Percentiles rank a stretch among this genome's conserved stretches.
These are phyloP conservation scores for Tricholoma furcatifolium DNA, from an alignment of 768 basidiomycete species.

Conservation along the genomic window DNA sequence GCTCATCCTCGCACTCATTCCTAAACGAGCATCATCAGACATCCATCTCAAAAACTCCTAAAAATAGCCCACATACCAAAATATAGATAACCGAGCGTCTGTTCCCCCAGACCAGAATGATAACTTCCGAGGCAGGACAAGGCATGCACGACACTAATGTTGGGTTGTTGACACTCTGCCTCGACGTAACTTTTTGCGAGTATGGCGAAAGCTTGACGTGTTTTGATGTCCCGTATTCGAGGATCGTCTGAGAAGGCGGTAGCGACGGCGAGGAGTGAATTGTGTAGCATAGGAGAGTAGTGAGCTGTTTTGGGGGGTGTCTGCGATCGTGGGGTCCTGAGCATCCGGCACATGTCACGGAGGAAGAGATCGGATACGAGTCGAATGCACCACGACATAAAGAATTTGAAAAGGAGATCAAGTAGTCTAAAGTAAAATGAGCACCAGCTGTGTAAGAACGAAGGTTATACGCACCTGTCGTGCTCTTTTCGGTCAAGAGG, in stretches of 20 bases:
- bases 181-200: constrained; percentile 47
- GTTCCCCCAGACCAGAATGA: constrained; percentile 46
- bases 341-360: constrained; percentile 44
- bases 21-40: constrained; percentile 22
- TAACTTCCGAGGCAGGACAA: constrained; percentile 42
- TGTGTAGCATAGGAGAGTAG: constrained; percentile 75
- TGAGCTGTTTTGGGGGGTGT: constrained; percentile 47
- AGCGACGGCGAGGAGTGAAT: constrained; percentile 52
- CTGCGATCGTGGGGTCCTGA: constrained; percentile 35
- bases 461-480: constrained; percentile 33
- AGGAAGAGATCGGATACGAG: constrained; percentile 49
- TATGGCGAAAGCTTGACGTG: constrained; percentile 40
- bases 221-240: constrained; percentile 37
- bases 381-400: constrained; percentile 48
- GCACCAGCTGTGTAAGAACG: background rate
- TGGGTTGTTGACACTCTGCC: constrained; percentile 43
- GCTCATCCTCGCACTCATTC: constrained; percentile 57
- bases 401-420: constrained; percentile 47
- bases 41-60: constrained; percentile 6
- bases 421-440: constrained; percentile 30
- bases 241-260: constrained; percentile 45
- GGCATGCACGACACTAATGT: constrained; percentile 43
- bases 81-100: constrained; percentile 46
- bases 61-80: constrained; percentile 32
- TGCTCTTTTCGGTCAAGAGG: constrained; percentile 43